Evolutionary conservation across 2,329 filamentous ascomycete species (phyloP), one percentile per base, ranked within the genome.

Genomic region (Ascocoryne sarcoides): DNA sequence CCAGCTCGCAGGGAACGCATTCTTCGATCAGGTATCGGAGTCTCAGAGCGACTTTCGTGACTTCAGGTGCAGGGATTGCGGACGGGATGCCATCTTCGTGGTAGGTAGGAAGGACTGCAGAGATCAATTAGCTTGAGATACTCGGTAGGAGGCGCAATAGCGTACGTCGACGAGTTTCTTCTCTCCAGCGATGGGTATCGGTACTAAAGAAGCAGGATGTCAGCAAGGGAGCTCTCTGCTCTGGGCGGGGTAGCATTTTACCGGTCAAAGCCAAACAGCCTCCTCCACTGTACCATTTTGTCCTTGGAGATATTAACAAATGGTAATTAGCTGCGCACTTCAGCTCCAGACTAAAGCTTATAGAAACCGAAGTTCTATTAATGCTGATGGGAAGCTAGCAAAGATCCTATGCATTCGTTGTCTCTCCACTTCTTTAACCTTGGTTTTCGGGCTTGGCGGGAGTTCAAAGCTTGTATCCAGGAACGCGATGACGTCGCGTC

Each of bases 21-120:
- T 88, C 76, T 63, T 95, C 88, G 54, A 98, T 79, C 52, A 95
- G 79, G 59, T 93, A 87, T 55, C 90, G 93, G 49, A 98, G 70
- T 42, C 88, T 85, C 12, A 98, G 74, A 18, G 89, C 90, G 41
- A 93, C 73, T 60, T 89, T 89, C 46, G 90, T 95, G 46, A 95
- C 89, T 54, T 92, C 82, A 44, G 74, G 70, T 10, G 89, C 71
- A 1, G 85, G 76, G 26, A 90, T 79, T 19, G 83, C 78, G 9
- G 84, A 79, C 31, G 77, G 63, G 32, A 80, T 65, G 1, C 68
- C 60, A 10, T 75, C 71, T 50, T 76, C 69, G 51, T 69, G 68
- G 50, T 80, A 73, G 10, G 67, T 68, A 2, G 83, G 82, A 2
- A 89, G 74, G 10, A 89, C 80, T 84, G 44, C 14, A 14, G 18